Evolutionary conservation across 441 rosid species (phyloP).

Genomic region (Arabidopsis hybrid): DNA sequence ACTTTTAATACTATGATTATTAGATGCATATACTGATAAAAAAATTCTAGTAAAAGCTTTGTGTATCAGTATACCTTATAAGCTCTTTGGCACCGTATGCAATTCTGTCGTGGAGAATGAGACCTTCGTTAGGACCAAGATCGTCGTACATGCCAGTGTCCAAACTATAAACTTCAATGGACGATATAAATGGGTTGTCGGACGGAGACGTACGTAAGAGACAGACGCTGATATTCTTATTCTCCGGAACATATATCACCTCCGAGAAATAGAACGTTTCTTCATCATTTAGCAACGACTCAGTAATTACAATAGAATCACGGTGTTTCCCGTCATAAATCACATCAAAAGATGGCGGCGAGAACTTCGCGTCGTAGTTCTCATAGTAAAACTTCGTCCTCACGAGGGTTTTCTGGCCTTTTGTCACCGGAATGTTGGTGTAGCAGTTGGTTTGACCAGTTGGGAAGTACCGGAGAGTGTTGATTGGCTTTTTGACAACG

Average conservation of each 20-base stretch:
- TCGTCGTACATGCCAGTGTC: conserved; percentile 47
- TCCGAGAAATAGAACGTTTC: conserved; percentile 41
- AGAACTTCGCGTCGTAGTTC: conserved; percentile 55
- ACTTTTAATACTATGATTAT: no score
- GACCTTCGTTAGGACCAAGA: conserved; percentile 42
- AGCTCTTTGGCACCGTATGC: conserved; percentile 50
- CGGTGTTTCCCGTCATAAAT: conserved; percentile 57
- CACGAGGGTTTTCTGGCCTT: conserved; percentile 45
- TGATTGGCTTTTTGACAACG: conserved; percentile 41
- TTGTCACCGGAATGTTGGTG: conserved; percentile 27
- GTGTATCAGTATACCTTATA: conserved; percentile 43
- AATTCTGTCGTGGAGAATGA: conserved; percentile 42
- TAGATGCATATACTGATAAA: background rate
- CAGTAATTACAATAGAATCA: conserved; percentile 45
- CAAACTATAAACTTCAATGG: conserved; percentile 52
- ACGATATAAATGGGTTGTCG: conserved; percentile 57
- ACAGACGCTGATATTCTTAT: conserved; percentile 48
- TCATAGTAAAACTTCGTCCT: conserved; percentile 41
- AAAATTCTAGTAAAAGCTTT: no score
- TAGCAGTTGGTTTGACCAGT: conserved; percentile 59
- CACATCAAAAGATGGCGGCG: conserved; percentile 57
- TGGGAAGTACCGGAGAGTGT: conserved; percentile 57
- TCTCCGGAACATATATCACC: conserved; percentile 41
- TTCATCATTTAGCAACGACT: conserved; percentile 37
- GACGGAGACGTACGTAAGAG: conserved; percentile 51